phyloP scores from a whole-genome alignment of 306 rosid species.

The Cicer judaicum region DNA sequence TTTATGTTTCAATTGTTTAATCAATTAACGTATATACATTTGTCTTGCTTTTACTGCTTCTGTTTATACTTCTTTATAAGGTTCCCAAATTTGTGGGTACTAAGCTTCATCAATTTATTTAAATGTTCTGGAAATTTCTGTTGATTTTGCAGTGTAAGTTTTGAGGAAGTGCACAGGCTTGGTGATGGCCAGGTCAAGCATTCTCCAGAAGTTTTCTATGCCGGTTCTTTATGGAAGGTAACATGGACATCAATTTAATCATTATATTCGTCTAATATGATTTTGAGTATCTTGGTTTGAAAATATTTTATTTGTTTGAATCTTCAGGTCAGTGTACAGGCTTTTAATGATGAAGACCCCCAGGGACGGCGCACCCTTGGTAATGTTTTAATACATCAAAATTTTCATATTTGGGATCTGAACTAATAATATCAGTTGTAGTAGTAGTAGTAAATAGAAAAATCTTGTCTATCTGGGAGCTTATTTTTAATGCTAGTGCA shows the following conservation, averaged over 20 bases:
- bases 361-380: slow-evolving; percentile 95
- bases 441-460: slow-evolving; percentile 27
- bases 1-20: slow-evolving; percentile 32
- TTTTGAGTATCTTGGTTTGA: slow-evolving; percentile 41
- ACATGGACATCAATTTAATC: slow-evolving; percentile 43
- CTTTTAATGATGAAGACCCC: slow-evolving; percentile 95
- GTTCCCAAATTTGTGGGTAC: slow-evolving; percentile 37
- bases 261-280: slow-evolving; percentile 32
- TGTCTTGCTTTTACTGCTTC: slow-evolving; percentile 34
- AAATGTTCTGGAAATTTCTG: slow-evolving; percentile 36
- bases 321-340: slow-evolving; percentile 92
- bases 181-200: slow-evolving; percentile 98
- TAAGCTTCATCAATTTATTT: slow-evolving; percentile 28
- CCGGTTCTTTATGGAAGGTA: slow-evolving; percentile 99
- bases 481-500: slow-evolving; percentile 53
- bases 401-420: slow-evolving; percentile 30
- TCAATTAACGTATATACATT: background rate
- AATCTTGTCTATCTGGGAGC: slow-evolving; percentile 24
- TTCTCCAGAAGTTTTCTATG: slow-evolving; percentile 89
- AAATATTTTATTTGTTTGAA: slow-evolving; percentile 44
- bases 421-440: background rate
- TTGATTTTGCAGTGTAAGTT: slow-evolving; percentile 77
- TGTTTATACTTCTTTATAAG: background rate
- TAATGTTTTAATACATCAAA: slow-evolving; percentile 48
- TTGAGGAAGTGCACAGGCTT: slow-evolving; percentile 97